Percentiles rank a stretch among this genome's conserved stretches.
Conservation (phyloP, 2,329 filamentous ascomycete genomes). For the Emydomyces testavorans region DNA sequence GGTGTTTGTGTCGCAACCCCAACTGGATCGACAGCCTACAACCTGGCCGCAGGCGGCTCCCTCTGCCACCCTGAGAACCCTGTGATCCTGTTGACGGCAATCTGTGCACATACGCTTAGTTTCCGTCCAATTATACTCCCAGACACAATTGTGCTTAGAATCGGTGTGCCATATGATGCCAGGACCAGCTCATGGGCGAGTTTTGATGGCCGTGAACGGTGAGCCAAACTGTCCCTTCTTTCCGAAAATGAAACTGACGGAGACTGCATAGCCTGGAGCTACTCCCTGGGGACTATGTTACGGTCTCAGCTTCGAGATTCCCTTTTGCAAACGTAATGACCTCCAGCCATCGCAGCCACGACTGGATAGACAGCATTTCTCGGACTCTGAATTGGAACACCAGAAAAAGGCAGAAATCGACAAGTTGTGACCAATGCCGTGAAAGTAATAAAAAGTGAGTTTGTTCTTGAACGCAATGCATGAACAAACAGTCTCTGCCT, state of each 20-base stretch:
- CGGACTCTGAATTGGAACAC: conserved; percentile 43
- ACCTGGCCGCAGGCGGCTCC: conserved; percentile 77
- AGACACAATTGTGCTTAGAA: conserved; percentile 83
- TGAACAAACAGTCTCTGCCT: no score
- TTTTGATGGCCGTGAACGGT: conserved; percentile 84
- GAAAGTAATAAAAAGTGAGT: not conserved
- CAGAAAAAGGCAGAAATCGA: conserved; percentile 30
- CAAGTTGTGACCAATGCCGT: conserved; percentile 1
- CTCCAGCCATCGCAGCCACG: conserved; percentile 34
- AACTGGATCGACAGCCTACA: conserved; percentile 91
- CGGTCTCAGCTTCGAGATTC: conserved; percentile 42
- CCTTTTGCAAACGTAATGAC: conserved; percentile 42
- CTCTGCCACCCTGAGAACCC: conserved; percentile 91
- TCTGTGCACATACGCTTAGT: conserved; percentile 81
- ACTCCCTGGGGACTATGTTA: conserved; percentile 42
- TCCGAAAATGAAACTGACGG: not conserved
- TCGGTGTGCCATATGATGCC: conserved; percentile 91
- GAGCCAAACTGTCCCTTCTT: conserved; percentile 15
- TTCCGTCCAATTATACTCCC: conserved; percentile 92
- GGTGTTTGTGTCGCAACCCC: conserved; percentile 90
- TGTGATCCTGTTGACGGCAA: conserved; percentile 80
- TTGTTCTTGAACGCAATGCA: not conserved
- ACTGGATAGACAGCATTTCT: conserved; percentile 42
- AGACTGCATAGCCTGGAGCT: conserved; percentile 33
- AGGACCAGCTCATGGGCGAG: conserved; percentile 90